Evolutionary conservation across 202 grass and related monocot genomes (phyloP), one percentile per base, ranked within the genome.

Genomic region (Setaria viridis): DNA sequence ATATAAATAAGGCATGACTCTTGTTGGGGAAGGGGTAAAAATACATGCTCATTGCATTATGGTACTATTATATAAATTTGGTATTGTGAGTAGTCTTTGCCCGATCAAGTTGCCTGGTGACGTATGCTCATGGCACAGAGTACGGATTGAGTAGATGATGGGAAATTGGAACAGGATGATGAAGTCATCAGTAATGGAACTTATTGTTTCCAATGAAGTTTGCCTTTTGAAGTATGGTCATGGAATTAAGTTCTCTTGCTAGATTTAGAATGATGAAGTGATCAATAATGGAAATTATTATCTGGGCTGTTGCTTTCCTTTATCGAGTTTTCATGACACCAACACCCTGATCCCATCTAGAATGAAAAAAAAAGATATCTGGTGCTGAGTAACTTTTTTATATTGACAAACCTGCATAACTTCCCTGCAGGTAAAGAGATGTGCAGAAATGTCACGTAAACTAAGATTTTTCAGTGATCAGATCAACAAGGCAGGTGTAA

Each of bases 391-490:
- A 70, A 62, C 17, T 16, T 80, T 45, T 80, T 69, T 42, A 81
- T 74, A 7, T 69, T 89, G 29, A 91, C 39, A 84, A 82, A 59
- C 21, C 0, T 81, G 35, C 39, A 20, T 20, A 59, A 42, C 54
- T 62, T 49, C 35, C 30, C 56, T 83, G 72, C 74, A 99, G 97
- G 94, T 97, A 56, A 99, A 97, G 81, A 83, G 92, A 49, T 99
- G 97, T 84, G 89, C 94, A 70, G 97, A 99, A 79, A 99, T 97
- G 97, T 89, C 85, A 68, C 94, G 97, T 46, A 99, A 99, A 82
- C 80, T 99, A 82, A 90, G 87, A 56, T 99, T 93, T 90, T 91
- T 99, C 56, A 91, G 72, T 81, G 94, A 99, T 78, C 97, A 99
- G 84, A 97, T 94, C 79, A 90, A 82, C 80, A 99, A 87, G 88